Conservation (phyloP, 352 stramenopile genomes). For the Phytopythium sindhum region DNA sequence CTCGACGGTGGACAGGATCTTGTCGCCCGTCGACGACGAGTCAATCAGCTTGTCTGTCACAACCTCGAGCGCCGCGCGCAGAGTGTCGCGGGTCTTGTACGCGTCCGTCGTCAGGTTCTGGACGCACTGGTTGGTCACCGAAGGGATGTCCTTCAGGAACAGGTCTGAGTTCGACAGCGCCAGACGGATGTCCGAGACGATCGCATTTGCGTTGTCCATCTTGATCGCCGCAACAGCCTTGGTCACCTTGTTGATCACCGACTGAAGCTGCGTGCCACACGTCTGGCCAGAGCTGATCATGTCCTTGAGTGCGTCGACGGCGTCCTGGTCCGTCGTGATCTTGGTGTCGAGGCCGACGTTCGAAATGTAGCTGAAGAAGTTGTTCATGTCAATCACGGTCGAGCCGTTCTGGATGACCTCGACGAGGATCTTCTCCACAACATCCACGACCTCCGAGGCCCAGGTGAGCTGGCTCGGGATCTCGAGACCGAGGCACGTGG, state of each 20-base stretch:
- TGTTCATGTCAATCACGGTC: conserved; percentile 12
- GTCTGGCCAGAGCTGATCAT: conserved; percentile 27
- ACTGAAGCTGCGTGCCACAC: conserved; percentile 46
- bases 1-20: conserved; percentile 28
- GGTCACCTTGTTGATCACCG: conserved; percentile 35
- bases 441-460: conserved; percentile 29
- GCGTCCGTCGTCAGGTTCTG: conserved; percentile 25
- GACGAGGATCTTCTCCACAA: conserved; percentile 31
- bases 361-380: conserved; percentile 31
- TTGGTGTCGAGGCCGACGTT: conserved; percentile 14
- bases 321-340: conserved; percentile 9
- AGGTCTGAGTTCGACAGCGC: conserved; percentile 36
- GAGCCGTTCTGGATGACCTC: conserved; percentile 41
- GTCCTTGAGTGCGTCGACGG: conserved; percentile 1
- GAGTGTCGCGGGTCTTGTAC: conserved; percentile 40
- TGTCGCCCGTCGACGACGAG: conserved; percentile 22
- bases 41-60: conserved; percentile 58
- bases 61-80: conserved; percentile 47
- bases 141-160: conserved; percentile 43
- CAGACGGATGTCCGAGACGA: conserved; percentile 37
- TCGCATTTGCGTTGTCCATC: conserved; percentile 14
- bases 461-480: conserved; percentile 22
- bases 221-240: conserved; percentile 37
- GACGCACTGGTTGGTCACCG: conserved; percentile 42
- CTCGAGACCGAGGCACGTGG: conserved; percentile 40